A percentile compares a stretch with the other conserved stretches of the same genome.
These are phyloP conservation scores for Aspergillus carbonarius DNA, from an alignment of 2,329 filamentous ascomycete species.

Conservation along the genomic window DNA sequence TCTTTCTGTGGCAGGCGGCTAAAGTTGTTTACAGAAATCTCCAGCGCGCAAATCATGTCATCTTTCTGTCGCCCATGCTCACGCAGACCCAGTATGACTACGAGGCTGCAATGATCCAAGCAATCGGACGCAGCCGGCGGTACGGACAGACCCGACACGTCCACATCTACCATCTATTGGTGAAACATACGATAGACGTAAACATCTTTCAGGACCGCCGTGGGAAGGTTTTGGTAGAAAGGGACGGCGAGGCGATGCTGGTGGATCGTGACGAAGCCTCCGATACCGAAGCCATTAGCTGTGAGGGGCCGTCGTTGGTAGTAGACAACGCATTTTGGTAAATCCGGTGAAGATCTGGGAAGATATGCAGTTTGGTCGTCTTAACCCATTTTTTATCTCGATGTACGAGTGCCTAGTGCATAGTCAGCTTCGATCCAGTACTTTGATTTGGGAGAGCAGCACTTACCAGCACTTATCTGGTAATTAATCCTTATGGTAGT, in stretches of 20 bases:
- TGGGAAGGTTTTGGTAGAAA: constrained; percentile 29
- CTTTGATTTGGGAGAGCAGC: too few relatives aligned
- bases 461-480: too few relatives aligned
- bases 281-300: constrained; percentile 21
- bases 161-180: constrained; percentile 55
- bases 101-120: constrained; percentile 60
- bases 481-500: too few relatives aligned
- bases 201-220: constrained; percentile 43
- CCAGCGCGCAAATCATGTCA: constrained; percentile 62
- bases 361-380: background rate
- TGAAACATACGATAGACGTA: constrained; percentile 46
- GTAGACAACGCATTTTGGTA: constrained; percentile 27
- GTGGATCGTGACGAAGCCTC: constrained; percentile 20
- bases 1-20: background rate
- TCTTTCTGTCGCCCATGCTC: constrained; percentile 61
- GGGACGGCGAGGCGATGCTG: constrained; percentile 21
- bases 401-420: background rate
- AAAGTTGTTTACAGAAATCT: constrained; percentile 52
- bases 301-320: constrained; percentile 29
- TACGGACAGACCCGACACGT: constrained; percentile 60
- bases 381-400: background rate
- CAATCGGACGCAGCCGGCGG: constrained; percentile 60
- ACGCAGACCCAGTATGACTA: constrained; percentile 54
- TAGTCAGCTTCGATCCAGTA: background rate
- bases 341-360: background rate